phyloP scores from a whole-genome alignment of 768 basidiomycete genomes.

The Solioccasus polychromus region DNA sequence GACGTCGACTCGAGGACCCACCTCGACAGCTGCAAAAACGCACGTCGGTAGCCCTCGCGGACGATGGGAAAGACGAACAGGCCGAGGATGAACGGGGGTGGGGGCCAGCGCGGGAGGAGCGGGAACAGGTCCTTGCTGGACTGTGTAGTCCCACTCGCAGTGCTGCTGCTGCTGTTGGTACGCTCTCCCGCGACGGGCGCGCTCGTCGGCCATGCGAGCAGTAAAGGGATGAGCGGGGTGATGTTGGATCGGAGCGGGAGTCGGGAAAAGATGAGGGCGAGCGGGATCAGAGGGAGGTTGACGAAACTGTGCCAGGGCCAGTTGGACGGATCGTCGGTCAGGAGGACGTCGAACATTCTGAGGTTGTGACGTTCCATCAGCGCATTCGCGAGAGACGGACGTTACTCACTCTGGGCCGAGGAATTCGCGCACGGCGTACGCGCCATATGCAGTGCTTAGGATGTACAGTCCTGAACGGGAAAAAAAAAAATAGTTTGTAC shows the following conservation, averaged over 20 bases:
- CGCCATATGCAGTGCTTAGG: slow-evolving; percentile 65
- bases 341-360: slow-evolving; percentile 60
- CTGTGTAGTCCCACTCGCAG: neutral
- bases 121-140: slow-evolving; percentile 22
- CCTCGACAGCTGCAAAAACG: slow-evolving; percentile 39
- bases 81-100: slow-evolving; percentile 56
- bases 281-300: slow-evolving; percentile 70
- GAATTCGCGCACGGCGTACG: slow-evolving; percentile 66
- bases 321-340: slow-evolving; percentile 65
- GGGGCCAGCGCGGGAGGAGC: slow-evolving; percentile 48
- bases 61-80: slow-evolving; percentile 50
- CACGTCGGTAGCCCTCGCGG: slow-evolving; percentile 41
- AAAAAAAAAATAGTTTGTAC: neutral
- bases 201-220: slow-evolving; percentile 31
- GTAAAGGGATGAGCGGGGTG: slow-evolving; percentile 21
- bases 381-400: neutral
- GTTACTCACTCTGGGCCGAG: slow-evolving; percentile 60
- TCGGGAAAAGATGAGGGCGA: slow-evolving; percentile 64
- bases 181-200: slow-evolving; percentile 16
- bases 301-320: slow-evolving; percentile 79
- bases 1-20: slow-evolving; percentile 41
- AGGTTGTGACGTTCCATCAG: neutral
- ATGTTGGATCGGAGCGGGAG: slow-evolving; percentile 37
- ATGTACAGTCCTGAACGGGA: slow-evolving; percentile 41
- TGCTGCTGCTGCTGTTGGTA: neutral